Conservation (phyloP, 148 eudicot species). For the Oxyria digyna region DNA sequence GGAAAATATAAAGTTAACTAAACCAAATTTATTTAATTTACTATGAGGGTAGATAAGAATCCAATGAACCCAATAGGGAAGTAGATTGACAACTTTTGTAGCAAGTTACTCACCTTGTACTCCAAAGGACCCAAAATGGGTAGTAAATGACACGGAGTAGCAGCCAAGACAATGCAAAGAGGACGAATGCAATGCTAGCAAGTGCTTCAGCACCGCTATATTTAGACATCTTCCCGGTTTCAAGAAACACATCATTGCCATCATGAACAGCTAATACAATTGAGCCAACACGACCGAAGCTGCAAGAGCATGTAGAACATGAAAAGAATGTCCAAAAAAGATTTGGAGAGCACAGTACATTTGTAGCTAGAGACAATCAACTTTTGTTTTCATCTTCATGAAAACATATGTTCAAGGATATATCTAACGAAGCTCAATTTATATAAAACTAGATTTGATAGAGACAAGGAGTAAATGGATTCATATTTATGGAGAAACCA, state of each 20-base stretch:
- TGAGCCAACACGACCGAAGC: conserved; percentile 87
- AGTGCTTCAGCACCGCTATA: conserved; percentile 70
- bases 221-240: conserved; percentile 93
- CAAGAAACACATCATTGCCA: conserved; percentile 89
- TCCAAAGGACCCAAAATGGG: conserved; percentile 94
- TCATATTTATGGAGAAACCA: background rate
- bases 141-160: conserved; percentile 83
- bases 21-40: background rate
- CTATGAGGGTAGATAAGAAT: background rate
- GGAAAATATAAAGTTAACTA: background rate
- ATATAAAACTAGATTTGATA: background rate
- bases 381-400: background rate
- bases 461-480: background rate
- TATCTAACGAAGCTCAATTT: background rate
- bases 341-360: background rate
- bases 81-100: background rate
- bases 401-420: background rate
- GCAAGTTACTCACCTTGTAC: conserved; percentile 2
- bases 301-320: conserved; percentile 22
- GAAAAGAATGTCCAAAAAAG: conserved; percentile 5
- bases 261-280: conserved; percentile 90
- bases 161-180: conserved; percentile 79
- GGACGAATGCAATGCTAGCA: conserved; percentile 70
- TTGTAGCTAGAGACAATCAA: background rate
- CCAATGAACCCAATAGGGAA: conserved; percentile 6